phyloP scores from a whole-genome alignment of 1,139 yeast species.

The Tardiomyces digboiensis region DNA sequence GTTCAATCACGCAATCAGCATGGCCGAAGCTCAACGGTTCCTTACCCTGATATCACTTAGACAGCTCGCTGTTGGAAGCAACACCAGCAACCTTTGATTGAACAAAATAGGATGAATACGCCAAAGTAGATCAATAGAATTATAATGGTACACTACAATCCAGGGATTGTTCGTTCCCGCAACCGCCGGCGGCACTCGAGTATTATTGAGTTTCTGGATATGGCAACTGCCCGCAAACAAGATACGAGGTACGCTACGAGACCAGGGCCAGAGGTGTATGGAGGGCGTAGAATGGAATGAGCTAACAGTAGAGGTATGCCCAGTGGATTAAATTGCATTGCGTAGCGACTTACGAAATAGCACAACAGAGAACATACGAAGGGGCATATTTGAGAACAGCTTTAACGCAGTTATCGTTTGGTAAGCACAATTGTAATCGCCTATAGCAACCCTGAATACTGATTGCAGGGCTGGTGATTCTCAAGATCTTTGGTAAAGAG shows the following conservation, averaged over 20 bases:
- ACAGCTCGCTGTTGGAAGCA: too few species aligned
- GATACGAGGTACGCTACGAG: background rate
- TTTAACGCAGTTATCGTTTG: constrained; percentile 28
- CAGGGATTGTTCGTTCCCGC: too few species aligned
- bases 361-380: constrained; percentile 33
- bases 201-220: background rate
- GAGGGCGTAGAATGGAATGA: background rate
- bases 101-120: too few species aligned
- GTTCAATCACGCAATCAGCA: too few species aligned
- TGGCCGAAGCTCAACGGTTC: too few species aligned
- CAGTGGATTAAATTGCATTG: background rate
- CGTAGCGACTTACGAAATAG: constrained; percentile 9
- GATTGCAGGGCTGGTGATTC: constrained; percentile 21
- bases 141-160: too few species aligned
- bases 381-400: constrained; percentile 35
- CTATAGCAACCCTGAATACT: background rate
- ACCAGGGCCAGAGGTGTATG: background rate
- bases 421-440: constrained; percentile 5
- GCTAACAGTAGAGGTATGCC: background rate
- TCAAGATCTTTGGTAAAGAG: constrained; percentile 29
- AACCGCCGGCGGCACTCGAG: background rate
- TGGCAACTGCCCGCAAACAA: background rate
- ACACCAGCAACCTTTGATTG: too few species aligned
- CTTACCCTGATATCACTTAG: too few species aligned
- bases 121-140: too few species aligned